Evolutionary conservation across 352 stramenopile species (phyloP), one percentile per base, ranked within the genome.

Genomic region (Pythium aquatile): DNA sequence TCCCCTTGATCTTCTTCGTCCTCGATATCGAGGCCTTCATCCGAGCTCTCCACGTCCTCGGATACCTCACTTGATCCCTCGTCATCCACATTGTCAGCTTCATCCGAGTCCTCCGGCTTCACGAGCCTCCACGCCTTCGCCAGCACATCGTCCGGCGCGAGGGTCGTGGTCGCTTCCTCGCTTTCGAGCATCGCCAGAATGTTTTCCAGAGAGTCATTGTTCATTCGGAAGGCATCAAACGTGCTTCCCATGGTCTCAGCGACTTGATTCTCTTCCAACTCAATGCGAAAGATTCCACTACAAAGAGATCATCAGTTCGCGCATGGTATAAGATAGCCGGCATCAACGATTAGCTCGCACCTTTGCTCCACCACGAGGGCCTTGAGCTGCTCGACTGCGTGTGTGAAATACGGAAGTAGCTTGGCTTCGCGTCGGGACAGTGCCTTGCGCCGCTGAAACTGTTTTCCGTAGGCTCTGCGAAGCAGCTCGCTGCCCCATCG

Each of bases 381-480:
- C 32, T 81, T 79, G 8, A 93, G 65, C 35, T 89, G 74, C 55
- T 91, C 78, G 29, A 85, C 79, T 14, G 62, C 74, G 49, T 93
- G 79, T 1, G 72, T 77, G 63, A 93, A 89, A 57, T 84, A 77
- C 14, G 84, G 84, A 11, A 93, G 62, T 44, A 87, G 35, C 54
- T 80, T 87, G 6, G 77, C 69, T 51, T 93, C 84, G 5, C 51
- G 70, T 42, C 79, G 86, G 2, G 84, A 82, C 28, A 93, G 78
- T 2, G 69, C 32, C 54, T 66, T 82, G 28, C 82, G 71, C 9
- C 80, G 79, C 26, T 83, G 83, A 3, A 77, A 83, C 33, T 81
- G 81, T 13, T 79, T 81, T 2, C 79, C 77, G 39, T 87, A 84
- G 1, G 75, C 75, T 55, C 87, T 83, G 5, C 68, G 70, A 29